Evolutionary conservation across 257 asterid genomes (phyloP), one percentile per base, ranked within the genome.

Genomic region (Rehmannia glutinosa): DNA sequence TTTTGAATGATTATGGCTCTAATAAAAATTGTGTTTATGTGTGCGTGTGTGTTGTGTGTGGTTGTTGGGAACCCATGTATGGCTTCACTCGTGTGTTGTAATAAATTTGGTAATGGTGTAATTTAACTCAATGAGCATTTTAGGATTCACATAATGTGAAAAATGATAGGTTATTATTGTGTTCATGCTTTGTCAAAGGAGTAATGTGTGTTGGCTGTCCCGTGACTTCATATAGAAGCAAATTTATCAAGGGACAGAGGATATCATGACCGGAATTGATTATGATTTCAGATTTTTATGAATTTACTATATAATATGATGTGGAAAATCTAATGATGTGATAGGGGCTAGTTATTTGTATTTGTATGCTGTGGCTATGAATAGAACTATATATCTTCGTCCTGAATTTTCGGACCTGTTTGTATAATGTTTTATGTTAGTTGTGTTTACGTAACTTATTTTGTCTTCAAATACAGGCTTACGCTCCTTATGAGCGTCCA

Each of bases 401-500:
- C 56, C 11, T 27, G 39, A 41, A 7, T 5, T 50, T 19, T 43
- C 54, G 6, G 62, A 4, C 28, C 2, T 59, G 9, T n/a, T 54
- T 6, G 11, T 51, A 15, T 51, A 2, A 21, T 27, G 6, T n/a
- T 30, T 54, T 57, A 30, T 17, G 64, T n/a, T 57, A 6, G 30
- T 57, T 57, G 25, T n/a, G 42, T 12, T 25, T 20, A 16, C 5
- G 16, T 16, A 56, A 56, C 3, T 56, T 30, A n/a, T n/a, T 53
- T 60, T 78, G 51, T 75, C 16, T 64, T 47, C 43, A 53, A 36
- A 38, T 75, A 70, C 85, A 92, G 98, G 89, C 95, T 17, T 68
- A 78, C 54, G 97, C 97, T 36, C 98, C 98, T 24, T 92, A 92
- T 46, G 98, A 90, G 63, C 96, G 98, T 39, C 98, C 98, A 66